phyloP scores from a whole-genome alignment of 805 yeast species.

The Candida takata region DNA sequence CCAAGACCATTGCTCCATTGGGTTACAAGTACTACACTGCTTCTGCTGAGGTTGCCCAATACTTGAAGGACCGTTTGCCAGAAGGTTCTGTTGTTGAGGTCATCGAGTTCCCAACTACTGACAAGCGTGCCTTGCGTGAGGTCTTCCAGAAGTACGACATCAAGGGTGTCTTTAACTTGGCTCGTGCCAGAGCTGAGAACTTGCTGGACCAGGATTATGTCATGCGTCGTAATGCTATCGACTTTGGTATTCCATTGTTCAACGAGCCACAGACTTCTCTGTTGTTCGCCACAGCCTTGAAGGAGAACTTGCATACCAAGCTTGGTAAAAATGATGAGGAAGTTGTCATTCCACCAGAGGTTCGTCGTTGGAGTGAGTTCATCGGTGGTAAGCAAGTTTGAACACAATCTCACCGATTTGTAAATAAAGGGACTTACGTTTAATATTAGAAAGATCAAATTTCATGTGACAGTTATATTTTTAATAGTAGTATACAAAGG shows the following conservation, averaged over 20 bases:
- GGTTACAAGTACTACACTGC: constrained; percentile 84
- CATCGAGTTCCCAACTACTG: constrained; percentile 88
- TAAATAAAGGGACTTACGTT: constrained; percentile 1
- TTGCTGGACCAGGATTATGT: constrained; percentile 86
- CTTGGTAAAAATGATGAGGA: constrained; percentile 40
- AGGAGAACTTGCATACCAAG: constrained; percentile 53
- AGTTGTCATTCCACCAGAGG: constrained; percentile 75
- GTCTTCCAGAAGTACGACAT: constrained; percentile 83
- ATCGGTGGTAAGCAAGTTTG: constrained; percentile 86
- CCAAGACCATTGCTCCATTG: constrained; percentile 55
- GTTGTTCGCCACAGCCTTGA: constrained; percentile 78
- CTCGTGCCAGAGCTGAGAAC: constrained; percentile 80
- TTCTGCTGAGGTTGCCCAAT: constrained; percentile 60
- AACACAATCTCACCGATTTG: background rate
- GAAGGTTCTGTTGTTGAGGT: constrained; percentile 38
- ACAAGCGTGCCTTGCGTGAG: constrained; percentile 89
- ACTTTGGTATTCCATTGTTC: constrained; percentile 92
- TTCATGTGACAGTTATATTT: no score
- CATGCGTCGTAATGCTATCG: constrained; percentile 99
- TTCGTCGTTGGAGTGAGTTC: constrained; percentile 93
- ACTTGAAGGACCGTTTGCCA: constrained; percentile 46
- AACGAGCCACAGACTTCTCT: constrained; percentile 93
- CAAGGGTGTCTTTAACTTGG: constrained; percentile 86
- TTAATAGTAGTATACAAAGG: background rate
- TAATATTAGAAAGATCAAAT: no score